Conservation (phyloP, 805 yeast genomes). For the Blastobotrys muscicola region DNA sequence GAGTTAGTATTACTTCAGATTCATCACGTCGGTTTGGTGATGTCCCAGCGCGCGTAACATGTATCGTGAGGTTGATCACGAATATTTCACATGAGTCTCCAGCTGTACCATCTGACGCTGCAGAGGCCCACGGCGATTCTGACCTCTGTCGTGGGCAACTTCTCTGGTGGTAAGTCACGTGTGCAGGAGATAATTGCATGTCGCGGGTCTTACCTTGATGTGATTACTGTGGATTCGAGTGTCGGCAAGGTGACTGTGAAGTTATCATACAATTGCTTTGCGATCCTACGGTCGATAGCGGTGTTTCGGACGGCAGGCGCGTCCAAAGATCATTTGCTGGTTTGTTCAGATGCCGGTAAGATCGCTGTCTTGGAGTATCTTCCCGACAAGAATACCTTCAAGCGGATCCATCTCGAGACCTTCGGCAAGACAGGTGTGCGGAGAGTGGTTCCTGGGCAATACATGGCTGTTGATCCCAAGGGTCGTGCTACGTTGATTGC, state of each 20-base stretch:
- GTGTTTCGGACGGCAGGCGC: conserved; percentile 46
- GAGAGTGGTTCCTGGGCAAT: conserved; percentile 66
- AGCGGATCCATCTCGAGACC: conserved; percentile 46
- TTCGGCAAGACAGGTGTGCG: conserved; percentile 67
- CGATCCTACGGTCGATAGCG: conserved; percentile 45
- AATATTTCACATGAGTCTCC: background rate
- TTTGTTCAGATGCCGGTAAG: conserved; percentile 77
- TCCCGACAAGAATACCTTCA: conserved; percentile 31
- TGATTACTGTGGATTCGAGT: conserved; percentile 43
- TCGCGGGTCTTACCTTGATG: conserved; percentile 43
- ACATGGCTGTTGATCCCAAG: conserved; percentile 58
- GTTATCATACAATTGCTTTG: conserved; percentile 42
- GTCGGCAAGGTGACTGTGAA: conserved; percentile 45
- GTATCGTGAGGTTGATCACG: background rate
- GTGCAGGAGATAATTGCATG: conserved; percentile 57
- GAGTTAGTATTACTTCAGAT: background rate
- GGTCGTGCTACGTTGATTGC: conserved; percentile 61
- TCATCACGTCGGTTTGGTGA: too few relatives aligned
- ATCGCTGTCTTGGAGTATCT: conserved; percentile 44
- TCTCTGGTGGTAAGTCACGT: conserved; percentile 38
- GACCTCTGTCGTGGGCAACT: conserved; percentile 57
- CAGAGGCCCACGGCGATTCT: conserved; percentile 46
- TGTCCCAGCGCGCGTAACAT: too few relatives aligned
- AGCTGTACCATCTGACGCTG: conserved; percentile 64
- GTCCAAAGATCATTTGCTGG: conserved; percentile 46